These are phyloP conservation scores for Boeremia exigua DNA, from an alignment of 2,329 filamentous ascomycete genomes.

Conservation along the genomic window DNA sequence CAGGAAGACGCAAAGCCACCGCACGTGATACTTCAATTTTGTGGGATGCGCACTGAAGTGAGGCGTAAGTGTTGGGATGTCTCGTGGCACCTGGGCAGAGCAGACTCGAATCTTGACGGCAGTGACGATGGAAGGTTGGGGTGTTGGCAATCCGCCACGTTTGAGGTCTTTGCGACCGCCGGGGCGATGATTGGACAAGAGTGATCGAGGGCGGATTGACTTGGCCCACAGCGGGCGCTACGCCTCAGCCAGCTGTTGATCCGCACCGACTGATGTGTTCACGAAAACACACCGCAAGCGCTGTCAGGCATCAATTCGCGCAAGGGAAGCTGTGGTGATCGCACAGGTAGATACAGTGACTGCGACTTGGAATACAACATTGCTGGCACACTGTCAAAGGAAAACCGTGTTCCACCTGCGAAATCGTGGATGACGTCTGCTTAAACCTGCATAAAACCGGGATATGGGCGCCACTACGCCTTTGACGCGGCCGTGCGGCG, in stretches of 20 bases:
- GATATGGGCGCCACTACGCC: constrained; percentile 32
- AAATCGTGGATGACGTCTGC: constrained; percentile 30
- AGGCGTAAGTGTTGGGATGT: background rate
- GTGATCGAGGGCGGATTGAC: constrained; percentile 11
- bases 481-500: constrained; percentile 26
- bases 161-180: constrained; percentile 28
- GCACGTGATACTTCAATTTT: background rate
- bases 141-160: constrained; percentile 15
- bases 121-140: constrained; percentile 31
- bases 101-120: background rate
- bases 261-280: constrained; percentile 6
- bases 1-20: background rate
- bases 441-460: constrained; percentile 39
- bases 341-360: background rate
- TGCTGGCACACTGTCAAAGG: background rate
- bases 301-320: constrained; percentile 8
- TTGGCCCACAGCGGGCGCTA: constrained; percentile 33
- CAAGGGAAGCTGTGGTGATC: background rate
- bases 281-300: constrained; percentile 17
- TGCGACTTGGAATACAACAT: background rate
- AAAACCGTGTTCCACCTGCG: constrained; percentile 1
- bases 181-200: constrained; percentile 36
- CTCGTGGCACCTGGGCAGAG: background rate
- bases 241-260: constrained; percentile 29
- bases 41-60: background rate